Conservation (phyloP, 306 rosid genomes). For the Sphenostylis stenocarpa region DNA sequence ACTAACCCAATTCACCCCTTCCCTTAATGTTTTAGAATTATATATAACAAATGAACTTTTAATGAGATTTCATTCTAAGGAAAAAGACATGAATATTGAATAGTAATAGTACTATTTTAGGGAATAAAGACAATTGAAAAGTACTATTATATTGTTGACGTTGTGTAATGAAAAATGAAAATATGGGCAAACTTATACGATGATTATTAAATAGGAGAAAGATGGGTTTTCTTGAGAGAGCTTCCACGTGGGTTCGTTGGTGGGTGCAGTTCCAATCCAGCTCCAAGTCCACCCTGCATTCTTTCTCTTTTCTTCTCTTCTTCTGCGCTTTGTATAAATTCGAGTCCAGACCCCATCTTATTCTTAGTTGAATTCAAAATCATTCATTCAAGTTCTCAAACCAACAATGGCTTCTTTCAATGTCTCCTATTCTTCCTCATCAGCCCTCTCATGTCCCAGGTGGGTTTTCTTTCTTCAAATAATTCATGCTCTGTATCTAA, state of each 20-base stretch:
- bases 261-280: neutral
- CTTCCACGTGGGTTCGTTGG: neutral
- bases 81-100: neutral
- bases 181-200: neutral
- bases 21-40: too few species aligned
- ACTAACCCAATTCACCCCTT: too few species aligned
- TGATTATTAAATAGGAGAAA: neutral
- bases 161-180: too few species aligned
- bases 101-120: too few species aligned
- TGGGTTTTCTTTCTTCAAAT: constrained; percentile 22
- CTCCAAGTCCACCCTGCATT: neutral
- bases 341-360: neutral
- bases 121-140: neutral
- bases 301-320: neutral
- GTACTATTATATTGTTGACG: too few species aligned
- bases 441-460: constrained; percentile 52
- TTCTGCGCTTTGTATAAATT: neutral
- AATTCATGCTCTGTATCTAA: neutral
- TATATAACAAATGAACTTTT: too few species aligned
- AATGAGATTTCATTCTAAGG: too few species aligned
- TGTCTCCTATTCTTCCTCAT: constrained; percentile 57
- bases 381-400: neutral
- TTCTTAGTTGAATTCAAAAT: neutral
- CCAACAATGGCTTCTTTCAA: constrained; percentile 59
- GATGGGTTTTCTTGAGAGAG: neutral